Base-by-base conservation (phyloP, 352 stramenopile species). In the Phytopythium cucurbitacearum region DNA sequence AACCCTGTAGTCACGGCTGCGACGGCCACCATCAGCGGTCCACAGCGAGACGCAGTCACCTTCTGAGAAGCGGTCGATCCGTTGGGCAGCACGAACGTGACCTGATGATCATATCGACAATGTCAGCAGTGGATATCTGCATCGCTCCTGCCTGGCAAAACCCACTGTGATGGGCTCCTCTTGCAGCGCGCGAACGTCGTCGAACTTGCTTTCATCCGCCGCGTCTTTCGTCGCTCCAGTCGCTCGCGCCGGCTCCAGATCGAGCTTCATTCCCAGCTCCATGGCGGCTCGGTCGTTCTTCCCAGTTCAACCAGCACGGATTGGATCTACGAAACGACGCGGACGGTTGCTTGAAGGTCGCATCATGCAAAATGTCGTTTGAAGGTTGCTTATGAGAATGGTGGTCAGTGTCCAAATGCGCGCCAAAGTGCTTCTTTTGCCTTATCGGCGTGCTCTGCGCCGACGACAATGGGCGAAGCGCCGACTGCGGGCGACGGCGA, bases 131-230 rank as follows among this genome's bases (percentile, higher is more conserved):
- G 8, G 1, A 42, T 7, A 3, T 36, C 37, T 11, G 6, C 11
- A 42, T 11, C 7, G 5, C 8, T 34, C 43, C 40, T 16, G 11
- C 28, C 7, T 37, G 8, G 3, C 5, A 36, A 7, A 36, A 12
- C 47, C 3, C 42, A 87, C 76, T 41, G 69, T 38, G 35, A 87
- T 74, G 35, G 62, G 41, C 40, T 81, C 76, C 51, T 87, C 73
- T 53, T 87, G 76, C 12, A 87, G 61, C 35, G 69, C 71, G 53
- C 69, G 67, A 45, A 84, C 61, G 40, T 80, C 71, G 52, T 87
- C 76, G 36, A 78, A 76, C 62, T 87, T 87, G 69, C 60, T 67
- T 51, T 87, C 36, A 7, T 59, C 38, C 6, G 53, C 43, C 32
- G 35, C 62, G 12, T 37, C 49, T 1, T 53, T 33, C 10, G 51